Percentiles rank a stretch among this genome's conserved stretches.
phyloP scores from a whole-genome alignment of 805 yeast genomes.

The Suhomyces sp. region DNA sequence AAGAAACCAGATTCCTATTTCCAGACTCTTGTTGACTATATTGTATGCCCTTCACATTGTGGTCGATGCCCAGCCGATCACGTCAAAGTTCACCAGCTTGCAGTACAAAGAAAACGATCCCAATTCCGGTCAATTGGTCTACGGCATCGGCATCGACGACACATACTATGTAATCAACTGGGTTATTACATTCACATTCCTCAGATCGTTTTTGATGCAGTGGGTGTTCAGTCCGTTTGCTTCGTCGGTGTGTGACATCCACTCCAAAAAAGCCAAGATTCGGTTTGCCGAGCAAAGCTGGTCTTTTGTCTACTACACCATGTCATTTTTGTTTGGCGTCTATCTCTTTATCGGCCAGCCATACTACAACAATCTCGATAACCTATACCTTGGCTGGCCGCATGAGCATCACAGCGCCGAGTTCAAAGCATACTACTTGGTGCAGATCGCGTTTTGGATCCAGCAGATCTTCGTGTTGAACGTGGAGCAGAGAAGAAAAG shows the following conservation, averaged over 20 bases:
- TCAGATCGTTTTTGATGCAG: constrained; percentile 61
- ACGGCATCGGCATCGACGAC: constrained; percentile 59
- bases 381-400: constrained; percentile 72
- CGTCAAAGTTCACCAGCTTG: constrained; percentile 36
- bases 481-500: constrained; percentile 77
- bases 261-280: constrained; percentile 48
- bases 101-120: constrained; percentile 22
- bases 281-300: constrained; percentile 89
- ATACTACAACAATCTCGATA: constrained; percentile 56
- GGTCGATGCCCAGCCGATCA: constrained; percentile 21
- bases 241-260: constrained; percentile 36
- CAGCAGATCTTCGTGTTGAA: constrained; percentile 76
- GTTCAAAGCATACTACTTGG: constrained; percentile 68
- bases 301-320: constrained; percentile 59
- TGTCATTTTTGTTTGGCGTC: constrained; percentile 56
- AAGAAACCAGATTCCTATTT: constrained; percentile 33
- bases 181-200: constrained; percentile 53
- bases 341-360: constrained; percentile 54
- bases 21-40: constrained; percentile 25
- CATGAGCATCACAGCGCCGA: constrained; percentile 51
- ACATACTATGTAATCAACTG: constrained; percentile 50
- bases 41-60: constrained; percentile 26
- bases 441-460: constrained; percentile 74
- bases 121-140: constrained; percentile 18
- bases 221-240: constrained; percentile 60